Conservation (phyloP, 257 asterid genomes). For the Jaltomata sinuosa region DNA sequence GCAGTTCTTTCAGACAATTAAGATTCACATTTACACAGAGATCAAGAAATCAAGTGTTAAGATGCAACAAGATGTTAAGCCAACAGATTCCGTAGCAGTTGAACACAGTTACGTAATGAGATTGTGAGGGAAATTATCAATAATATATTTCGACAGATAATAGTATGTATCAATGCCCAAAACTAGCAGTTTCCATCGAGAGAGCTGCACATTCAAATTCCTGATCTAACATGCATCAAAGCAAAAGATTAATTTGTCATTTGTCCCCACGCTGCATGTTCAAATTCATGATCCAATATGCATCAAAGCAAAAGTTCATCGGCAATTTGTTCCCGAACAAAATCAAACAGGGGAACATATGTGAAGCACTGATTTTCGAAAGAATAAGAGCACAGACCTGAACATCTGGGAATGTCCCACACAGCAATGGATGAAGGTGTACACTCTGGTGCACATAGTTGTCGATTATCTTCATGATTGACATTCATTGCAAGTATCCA, state of each 20-base stretch:
- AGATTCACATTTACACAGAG: background rate
- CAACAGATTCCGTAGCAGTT: background rate
- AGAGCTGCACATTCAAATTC: background rate
- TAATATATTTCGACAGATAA: background rate
- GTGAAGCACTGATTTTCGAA: background rate
- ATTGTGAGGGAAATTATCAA: background rate
- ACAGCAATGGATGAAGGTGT: slow-evolving; percentile 74
- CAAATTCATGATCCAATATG: background rate
- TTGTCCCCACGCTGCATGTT: background rate
- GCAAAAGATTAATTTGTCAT: background rate
- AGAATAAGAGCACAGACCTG: slow-evolving; percentile 41
- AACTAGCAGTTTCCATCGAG: background rate
- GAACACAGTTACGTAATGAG: background rate
- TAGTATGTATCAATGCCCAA: background rate
- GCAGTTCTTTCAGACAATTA: background rate
- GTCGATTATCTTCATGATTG: slow-evolving; percentile 62
- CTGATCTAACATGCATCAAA: background rate
- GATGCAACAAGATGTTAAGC: background rate
- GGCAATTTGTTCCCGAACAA: background rate
- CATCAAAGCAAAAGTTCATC: background rate
- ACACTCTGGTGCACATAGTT: slow-evolving; percentile 63
- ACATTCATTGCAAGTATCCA: slow-evolving; percentile 99
- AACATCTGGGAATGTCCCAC: slow-evolving; percentile 99
- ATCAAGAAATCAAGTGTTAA: background rate
- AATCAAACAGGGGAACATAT: background rate